Percentiles rank a stretch among this genome's conserved stretches.
These are phyloP conservation scores for Solanum etuberosum DNA, from an alignment of 257 asterid species.

Conservation along the genomic window DNA sequence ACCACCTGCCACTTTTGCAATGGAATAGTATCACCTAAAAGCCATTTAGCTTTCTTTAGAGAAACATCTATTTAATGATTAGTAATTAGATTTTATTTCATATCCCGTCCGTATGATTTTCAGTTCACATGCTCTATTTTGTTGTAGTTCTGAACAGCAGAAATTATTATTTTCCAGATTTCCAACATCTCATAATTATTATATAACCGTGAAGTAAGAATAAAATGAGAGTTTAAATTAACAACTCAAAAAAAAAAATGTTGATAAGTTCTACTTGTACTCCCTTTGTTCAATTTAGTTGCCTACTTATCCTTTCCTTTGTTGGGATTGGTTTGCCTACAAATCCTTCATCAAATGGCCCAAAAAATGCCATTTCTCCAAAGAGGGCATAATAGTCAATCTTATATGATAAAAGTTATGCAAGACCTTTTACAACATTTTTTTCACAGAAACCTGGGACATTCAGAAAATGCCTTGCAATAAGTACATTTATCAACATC, in stretches of 20 bases:
- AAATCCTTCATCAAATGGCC: background rate
- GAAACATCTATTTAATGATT: background rate
- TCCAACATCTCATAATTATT: background rate
- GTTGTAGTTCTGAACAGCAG: background rate
- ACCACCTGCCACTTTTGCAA: background rate
- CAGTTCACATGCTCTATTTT: background rate
- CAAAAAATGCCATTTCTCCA: background rate
- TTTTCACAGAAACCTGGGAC: background rate
- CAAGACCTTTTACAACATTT: background rate
- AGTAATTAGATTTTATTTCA: background rate
- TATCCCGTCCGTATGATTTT: background rate
- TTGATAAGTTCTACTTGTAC: background rate
- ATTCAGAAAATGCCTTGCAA: background rate
- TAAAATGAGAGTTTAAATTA: background rate
- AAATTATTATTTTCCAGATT: background rate
- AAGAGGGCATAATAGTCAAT: background rate
- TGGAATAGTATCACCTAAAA: background rate
- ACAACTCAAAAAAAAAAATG: background rate
- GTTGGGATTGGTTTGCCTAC: background rate
- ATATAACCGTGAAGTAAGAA: background rate
- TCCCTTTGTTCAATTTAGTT: background rate
- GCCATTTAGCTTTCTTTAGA: background rate
- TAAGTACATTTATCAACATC: background rate
- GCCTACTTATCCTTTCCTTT: background rate
- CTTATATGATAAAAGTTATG: background rate